Evolutionary conservation across 2,329 filamentous ascomycete genomes (phyloP).

Genomic region (Penicillium sp.): DNA sequence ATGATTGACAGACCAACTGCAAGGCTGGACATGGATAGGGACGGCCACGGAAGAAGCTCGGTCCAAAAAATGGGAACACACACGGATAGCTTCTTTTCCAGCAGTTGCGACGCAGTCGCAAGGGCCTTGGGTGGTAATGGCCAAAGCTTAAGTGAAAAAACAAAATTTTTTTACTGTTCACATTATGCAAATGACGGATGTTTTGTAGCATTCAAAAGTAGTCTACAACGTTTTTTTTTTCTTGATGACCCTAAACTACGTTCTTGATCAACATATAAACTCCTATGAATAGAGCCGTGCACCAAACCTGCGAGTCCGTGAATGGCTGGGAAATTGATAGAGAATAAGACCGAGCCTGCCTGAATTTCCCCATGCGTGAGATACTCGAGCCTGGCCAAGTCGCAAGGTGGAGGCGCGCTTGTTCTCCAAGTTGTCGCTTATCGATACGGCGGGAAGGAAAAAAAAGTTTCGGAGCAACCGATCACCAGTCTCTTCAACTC

Average conservation of each 20-base stretch:
- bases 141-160: slow-evolving; percentile 23
- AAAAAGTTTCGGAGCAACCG: slow-evolving; percentile 46
- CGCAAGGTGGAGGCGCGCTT: not conserved
- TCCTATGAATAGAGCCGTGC: too few relatives aligned
- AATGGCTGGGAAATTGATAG: too few relatives aligned
- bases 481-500: slow-evolving; percentile 70
- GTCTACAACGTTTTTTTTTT: slow-evolving; percentile 1
- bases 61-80: slow-evolving; percentile 34
- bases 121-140: slow-evolving; percentile 27
- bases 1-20: slow-evolving; percentile 38
- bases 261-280: not conserved
- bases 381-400: too few relatives aligned
- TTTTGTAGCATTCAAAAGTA: slow-evolving; percentile 4
- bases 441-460: slow-evolving; percentile 30
- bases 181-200: slow-evolving; percentile 2
- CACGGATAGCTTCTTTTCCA: slow-evolving; percentile 36
- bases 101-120: slow-evolving; percentile 39
- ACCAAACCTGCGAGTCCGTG: too few relatives aligned
- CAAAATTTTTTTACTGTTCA: slow-evolving; percentile 18
- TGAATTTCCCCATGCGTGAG: too few relatives aligned
- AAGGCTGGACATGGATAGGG: slow-evolving; percentile 36
- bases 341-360: too few relatives aligned
- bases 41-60: slow-evolving; percentile 34
- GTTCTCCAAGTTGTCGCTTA: slow-evolving; percentile 22
- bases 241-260: not conserved